Conservation (phyloP, 2,329 filamentous ascomycete genomes). For the Colletotrichum navitas region DNA sequence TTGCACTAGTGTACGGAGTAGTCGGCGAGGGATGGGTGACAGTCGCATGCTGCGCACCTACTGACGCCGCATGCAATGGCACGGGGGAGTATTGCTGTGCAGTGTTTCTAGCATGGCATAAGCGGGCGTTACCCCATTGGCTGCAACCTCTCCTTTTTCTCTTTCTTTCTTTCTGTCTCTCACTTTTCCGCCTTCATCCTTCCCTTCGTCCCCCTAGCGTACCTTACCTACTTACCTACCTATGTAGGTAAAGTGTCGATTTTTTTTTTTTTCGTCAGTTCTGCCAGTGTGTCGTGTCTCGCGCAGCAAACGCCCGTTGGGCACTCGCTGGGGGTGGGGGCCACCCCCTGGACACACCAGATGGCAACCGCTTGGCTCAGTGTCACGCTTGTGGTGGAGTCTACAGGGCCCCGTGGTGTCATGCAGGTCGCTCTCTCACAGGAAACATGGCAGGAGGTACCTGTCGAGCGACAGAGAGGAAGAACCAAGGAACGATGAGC, state of each 20-base stretch:
- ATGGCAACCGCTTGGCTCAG: not conserved
- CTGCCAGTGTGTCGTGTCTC: slow-evolving; percentile 6
- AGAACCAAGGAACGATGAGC: slow-evolving; percentile 3
- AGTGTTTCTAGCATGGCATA: not conserved
- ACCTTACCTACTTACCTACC: too few species aligned
- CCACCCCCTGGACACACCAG: slow-evolving; percentile 12
- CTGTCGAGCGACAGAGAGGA: not conserved
- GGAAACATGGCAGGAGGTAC: slow-evolving; percentile 2
- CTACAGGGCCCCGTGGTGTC: slow-evolving; percentile 34
- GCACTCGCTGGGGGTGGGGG: not conserved
- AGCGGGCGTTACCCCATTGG: not conserved
- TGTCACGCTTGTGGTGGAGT: slow-evolving; percentile 11
- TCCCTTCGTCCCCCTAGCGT: not conserved
- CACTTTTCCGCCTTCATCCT: too few species aligned
- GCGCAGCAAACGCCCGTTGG: not conserved
- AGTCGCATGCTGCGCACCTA: slow-evolving; percentile 34
- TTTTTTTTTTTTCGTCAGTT: not conserved
- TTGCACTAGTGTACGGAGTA: not conserved
- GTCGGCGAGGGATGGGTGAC: slow-evolving; percentile 13
- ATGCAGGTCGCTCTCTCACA: slow-evolving; percentile 31
- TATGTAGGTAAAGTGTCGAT: too few species aligned
- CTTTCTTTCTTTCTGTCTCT: not conserved
- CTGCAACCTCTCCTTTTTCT: not conserved
- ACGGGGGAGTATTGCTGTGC: slow-evolving; percentile 11
- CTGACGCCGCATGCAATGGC: slow-evolving; percentile 20